phyloP scores from a whole-genome alignment of 305 asterid genomes.

The Caryopteris hybrid region DNA sequence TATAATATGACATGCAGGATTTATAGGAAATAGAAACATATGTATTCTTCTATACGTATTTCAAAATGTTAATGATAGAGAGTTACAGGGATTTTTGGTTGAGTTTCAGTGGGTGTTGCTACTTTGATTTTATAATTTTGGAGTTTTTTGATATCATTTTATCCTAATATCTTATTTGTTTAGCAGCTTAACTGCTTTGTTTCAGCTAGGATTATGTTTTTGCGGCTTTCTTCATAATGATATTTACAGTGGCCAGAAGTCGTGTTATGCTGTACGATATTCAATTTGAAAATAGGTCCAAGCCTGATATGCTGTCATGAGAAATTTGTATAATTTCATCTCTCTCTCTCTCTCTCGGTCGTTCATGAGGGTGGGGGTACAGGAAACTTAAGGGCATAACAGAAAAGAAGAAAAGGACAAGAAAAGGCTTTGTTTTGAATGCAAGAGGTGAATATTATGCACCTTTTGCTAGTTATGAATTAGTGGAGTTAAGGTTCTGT shows the following conservation, averaged over 20 bases:
- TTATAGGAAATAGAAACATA: not conserved
- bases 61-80: not conserved
- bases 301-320: not conserved
- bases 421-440: not conserved
- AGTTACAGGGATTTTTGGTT: not conserved
- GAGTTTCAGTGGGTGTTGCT: not conserved
- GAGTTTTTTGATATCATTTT: too few relatives aligned
- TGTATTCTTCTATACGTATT: not conserved
- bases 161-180: too few relatives aligned
- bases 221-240: not conserved
- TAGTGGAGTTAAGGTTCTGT: not conserved
- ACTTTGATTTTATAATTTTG: too few relatives aligned
- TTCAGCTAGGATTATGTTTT: not conserved
- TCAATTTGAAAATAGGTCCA: not conserved
- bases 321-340: not conserved
- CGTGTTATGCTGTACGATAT: too few relatives aligned
- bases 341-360: too few relatives aligned
- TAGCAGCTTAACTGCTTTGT: too few relatives aligned
- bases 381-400: not conserved
- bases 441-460: not conserved
- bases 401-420: not conserved
- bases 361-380: too few relatives aligned
- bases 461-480: not conserved
- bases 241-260: not conserved
- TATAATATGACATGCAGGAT: too few relatives aligned